Evolutionary conservation across 2,329 filamentous ascomycete genomes (phyloP), one percentile per base, ranked within the genome.

Genomic region (Biscogniauxia mediterranea): DNA sequence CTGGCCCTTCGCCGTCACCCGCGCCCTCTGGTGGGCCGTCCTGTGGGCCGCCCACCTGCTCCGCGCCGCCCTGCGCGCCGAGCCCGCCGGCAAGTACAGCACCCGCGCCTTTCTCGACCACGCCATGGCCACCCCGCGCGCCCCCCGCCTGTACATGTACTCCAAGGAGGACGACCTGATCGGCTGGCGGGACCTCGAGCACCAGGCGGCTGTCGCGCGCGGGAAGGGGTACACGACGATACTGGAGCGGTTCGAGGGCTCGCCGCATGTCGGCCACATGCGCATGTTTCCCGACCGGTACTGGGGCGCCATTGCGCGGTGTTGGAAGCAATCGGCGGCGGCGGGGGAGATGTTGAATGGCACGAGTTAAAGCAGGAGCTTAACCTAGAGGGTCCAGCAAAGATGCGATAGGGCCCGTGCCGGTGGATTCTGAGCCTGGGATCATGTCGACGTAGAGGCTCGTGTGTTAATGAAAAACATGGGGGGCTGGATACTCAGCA

Each of bases 261-360:
- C 82, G 55, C 75, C 80, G 1, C 87, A 90, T 71, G 86, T 87
- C 19, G 85, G 83, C 1, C 85, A 89, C 69, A 82, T 89, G 76
- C 77, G 82, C 19, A 74, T 80, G 71, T 80, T 86, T 59, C 80
- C 82, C 0, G 78, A 78, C 32, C 77, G 81, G 70, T 90, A 89
- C 68, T 89, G 86, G 87, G 69, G 65, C 1, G 72, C 77, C 0
- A 79, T 83, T 32, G 55, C 66, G 25, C 58, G 60, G 3, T 67
- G 67, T 21, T 76, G 74, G 74, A 66, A 67, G 49, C 54, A 61
- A 8, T 62, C 68, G 2, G 55, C 69, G 57, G 62, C 61, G n/a
- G n/a, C n/a, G n/a, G n/a, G n/a, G n/a, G n/a, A n/a, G 26, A 61
- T 63, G 56, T 57, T 28, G 26, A 28, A 28, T 28, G 26, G 26